Base-by-base conservation (phyloP, 352 stramenopile species). In the Peronospora destructor region DNA sequence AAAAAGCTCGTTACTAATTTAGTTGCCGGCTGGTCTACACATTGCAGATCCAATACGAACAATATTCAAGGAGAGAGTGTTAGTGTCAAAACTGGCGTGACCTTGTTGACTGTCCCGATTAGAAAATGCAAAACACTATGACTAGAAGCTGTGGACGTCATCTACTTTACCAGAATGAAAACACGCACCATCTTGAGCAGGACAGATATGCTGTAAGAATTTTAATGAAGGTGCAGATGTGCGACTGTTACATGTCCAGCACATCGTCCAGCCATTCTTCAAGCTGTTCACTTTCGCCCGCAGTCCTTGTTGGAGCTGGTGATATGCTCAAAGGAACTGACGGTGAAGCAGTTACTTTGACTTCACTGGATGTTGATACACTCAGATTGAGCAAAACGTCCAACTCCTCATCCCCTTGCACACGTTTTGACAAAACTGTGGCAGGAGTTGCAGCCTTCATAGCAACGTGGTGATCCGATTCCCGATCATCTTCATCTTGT, bases 191-290 rank as follows among this genome's bases (percentile, higher is more conserved):
- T 43, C 26, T 51, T 26, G 11, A 47, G 4, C 8, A 49, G 28
- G 6, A 34, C 10, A 12, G 34, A 17, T n/a, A 39, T 8, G 6
- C 36, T 47, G 25, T 32, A 34, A 12, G 10, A 34, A 1, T 12
- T 30, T 28, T 26, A 13, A 43, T 25, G 14, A 47, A 40, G 21
- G 14, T 49, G 49, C 26, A 49, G 25, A 41, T 4, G 33, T 45
- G 33, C 36, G 30, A 48, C 26, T 49, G 21, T 29, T 59, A 64
- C 33, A 53, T 60, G 37, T 63, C 74, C 25, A 88, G 47, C 4
- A 88, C 61, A 32, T 85, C 73, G 40, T 88, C 77, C 13, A 88
- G 60, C 77, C 77, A 88, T 3, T 84, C 73, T 56, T 88, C 77
- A 6, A 86, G 61, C 26, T 86, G 61, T 4, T 81, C 56, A 2